Evolutionary conservation across 768 basidiomycete species (phyloP), one percentile per base, ranked within the genome.

Genomic region (Termitomyces sp.): DNA sequence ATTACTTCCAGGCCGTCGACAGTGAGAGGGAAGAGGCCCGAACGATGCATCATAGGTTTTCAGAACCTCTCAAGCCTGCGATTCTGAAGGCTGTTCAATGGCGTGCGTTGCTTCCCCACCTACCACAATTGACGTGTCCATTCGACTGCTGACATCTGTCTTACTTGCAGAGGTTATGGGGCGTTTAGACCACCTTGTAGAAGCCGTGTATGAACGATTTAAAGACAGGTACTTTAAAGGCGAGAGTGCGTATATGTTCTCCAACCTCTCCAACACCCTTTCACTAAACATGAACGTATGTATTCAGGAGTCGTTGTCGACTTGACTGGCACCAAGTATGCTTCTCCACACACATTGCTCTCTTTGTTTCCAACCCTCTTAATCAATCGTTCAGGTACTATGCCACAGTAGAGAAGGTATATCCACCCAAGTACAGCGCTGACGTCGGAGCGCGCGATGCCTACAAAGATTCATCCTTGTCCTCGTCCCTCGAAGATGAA

Each of bases 51-150:
- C 82, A 88, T 41, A 81, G 92, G 64, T 98, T 99, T 72, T 92
- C 96, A 15, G 88, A 93, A 67, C 86, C 86, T 56, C 85, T 99
- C 63, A 98, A 98, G 70, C 83, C 89, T 55, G 87, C 93, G 44
- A 85, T 98, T 50, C 85, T 99, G 60, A 87, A 81, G 63, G 87
- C 91, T 18, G 94, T 97, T 54, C 97, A 99, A 79, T 98, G 93
- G 86, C 95, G 96, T 98, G 70, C 62, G 95, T 88, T 42, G 66
- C 55, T 53, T 64, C 62, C 58, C 60, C 53, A 64, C 56, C 50
- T 53, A 18, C 55, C 43, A 50, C 52, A 42, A 54, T 56, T 61
- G 50, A 57, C 57, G 44, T 53, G 51, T 54, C 46, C 46, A 20
- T 56, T 51, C 43, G 41, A 52, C 56, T 54, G 56, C 40, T 62